These are phyloP conservation scores for Trichoderma atrobrunneum DNA, from an alignment of 2,329 filamentous ascomycete species.

Conservation along the genomic window DNA sequence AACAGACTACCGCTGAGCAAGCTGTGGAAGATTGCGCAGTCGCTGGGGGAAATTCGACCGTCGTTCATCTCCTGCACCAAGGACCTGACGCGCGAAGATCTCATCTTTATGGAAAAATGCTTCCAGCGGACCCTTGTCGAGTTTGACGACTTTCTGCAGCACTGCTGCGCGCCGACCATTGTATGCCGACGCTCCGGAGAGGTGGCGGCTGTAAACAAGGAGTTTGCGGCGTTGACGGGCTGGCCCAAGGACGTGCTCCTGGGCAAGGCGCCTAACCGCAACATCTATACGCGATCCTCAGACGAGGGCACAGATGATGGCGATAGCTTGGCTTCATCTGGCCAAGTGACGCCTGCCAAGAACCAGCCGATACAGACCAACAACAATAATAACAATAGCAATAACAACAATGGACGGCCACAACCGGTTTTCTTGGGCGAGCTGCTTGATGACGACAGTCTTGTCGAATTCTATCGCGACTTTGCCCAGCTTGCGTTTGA, in stretches of 20 bases:
- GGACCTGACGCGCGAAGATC: slow-evolving; percentile 81
- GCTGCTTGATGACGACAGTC: slow-evolving; percentile 87
- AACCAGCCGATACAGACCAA: slow-evolving; percentile 42
- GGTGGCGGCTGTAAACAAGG: slow-evolving; percentile 91
- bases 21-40: slow-evolving; percentile 78
- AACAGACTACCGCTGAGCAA: slow-evolving; percentile 75
- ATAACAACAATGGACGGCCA: slow-evolving; percentile 48
- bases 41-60: slow-evolving; percentile 83
- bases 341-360: slow-evolving; percentile 46
- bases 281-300: slow-evolving; percentile 67
- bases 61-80: slow-evolving; percentile 91
- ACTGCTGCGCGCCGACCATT: slow-evolving; percentile 85
- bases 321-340: slow-evolving; percentile 34
- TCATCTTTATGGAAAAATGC: slow-evolving; percentile 97
- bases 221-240: slow-evolving; percentile 92
- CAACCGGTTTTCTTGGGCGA: slow-evolving; percentile 90
- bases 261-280: slow-evolving; percentile 82
- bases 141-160: slow-evolving; percentile 88
- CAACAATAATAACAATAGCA: slow-evolving; percentile 38
- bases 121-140: slow-evolving; percentile 91
- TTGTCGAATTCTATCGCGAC: slow-evolving; percentile 93
- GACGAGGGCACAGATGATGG: slow-evolving; percentile 35
- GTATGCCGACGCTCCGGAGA: slow-evolving; percentile 91
- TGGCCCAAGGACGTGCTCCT: slow-evolving; percentile 90
- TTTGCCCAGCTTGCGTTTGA: slow-evolving; percentile 91